These are phyloP conservation scores for Didymosphaeria variabile DNA, from an alignment of 2,329 filamentous ascomycete genomes.

Conservation along the genomic window DNA sequence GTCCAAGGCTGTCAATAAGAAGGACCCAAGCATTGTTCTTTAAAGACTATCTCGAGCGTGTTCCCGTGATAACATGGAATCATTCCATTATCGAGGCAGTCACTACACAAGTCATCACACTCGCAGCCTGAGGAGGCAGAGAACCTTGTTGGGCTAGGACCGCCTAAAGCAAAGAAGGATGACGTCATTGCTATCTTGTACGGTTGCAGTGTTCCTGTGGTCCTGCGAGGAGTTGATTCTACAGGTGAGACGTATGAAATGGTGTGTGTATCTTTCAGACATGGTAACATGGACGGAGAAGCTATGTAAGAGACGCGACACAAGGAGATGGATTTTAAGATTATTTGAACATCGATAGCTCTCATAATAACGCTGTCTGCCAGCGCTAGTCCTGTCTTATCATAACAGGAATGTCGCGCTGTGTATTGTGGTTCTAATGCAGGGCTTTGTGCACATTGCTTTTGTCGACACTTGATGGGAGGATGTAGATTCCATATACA, in stretches of 20 bases:
- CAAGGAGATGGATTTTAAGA: not conserved
- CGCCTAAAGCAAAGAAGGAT: slow-evolving; percentile 10
- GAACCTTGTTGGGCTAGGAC: slow-evolving; percentile 16
- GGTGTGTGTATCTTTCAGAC: slow-evolving; percentile 16
- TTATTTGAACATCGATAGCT: not conserved
- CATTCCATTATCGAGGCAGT: slow-evolving; percentile 16
- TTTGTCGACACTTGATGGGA: no score
- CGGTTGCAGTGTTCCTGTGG: slow-evolving; percentile 20
- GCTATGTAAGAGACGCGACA: slow-evolving; percentile 3
- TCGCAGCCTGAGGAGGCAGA: not conserved
- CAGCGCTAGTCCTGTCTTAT: no score
- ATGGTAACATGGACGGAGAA: slow-evolving; percentile 22
- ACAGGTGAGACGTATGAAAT: slow-evolving; percentile 7
- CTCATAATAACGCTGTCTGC: not conserved
- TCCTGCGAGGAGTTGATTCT: slow-evolving; percentile 11
- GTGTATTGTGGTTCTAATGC: no score
- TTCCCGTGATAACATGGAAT: slow-evolving; percentile 18
- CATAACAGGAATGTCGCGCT: no score
- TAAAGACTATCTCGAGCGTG: slow-evolving; percentile 15
- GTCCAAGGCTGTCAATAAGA: not conserved
- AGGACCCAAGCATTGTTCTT: not conserved
- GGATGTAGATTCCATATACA: no score
- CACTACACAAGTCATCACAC: not conserved
- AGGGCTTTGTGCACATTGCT: no score
- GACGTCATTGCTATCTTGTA: slow-evolving; percentile 18